Base-by-base conservation (phyloP, 257 asterid species). In the Eustoma russellianum region DNA sequence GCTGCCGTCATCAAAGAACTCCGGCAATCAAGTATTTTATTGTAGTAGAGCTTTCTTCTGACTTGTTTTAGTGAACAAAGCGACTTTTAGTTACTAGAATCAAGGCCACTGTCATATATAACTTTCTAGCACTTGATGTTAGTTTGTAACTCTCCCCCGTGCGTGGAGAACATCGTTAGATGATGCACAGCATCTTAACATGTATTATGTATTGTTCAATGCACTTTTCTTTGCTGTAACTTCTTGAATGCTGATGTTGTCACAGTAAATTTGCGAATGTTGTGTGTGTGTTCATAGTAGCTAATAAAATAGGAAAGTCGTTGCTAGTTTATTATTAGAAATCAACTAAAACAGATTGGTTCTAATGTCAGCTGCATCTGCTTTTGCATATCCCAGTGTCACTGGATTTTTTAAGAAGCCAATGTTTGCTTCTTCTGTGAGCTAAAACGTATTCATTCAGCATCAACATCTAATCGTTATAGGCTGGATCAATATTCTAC, bases 11-110 rank as follows among this genome's bases (percentile, higher is more conserved):
- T 73, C 95, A 9, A 87, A 81, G 76, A 87, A 66, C 76, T 62
- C 94, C 2, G 85, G 93, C 51, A 77, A 94, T 52, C 83, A 93
- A 34, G 97, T 92, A 56, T 92, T 92, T 62, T 92, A 92, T 65
- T 97, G 98, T 38, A 87, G 97, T 52, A 70, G 97, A 73, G 98
- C 98, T 64, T 91, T 91, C 81, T 91, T 91, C 86, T 88, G 82
- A 92, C 75, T 69, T 18, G 55, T 41, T 38, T 57, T 49, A 55
- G 33, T 50, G 54, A 68, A 47, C 33, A 58, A 35, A 59, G 76
- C 80, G 87, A 71, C 79, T 61, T 38, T 76, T 77, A 72, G 82
- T 53, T 53, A 18, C 63, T 82, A 78, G 86, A 72, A 65, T 47
- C 69, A 53, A 59, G 62, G 45, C 55, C 48, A 38, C 18, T 67